phyloP scores from a whole-genome alignment of 805 yeast genomes.

The Hanseniaspora occidentalis region DNA sequence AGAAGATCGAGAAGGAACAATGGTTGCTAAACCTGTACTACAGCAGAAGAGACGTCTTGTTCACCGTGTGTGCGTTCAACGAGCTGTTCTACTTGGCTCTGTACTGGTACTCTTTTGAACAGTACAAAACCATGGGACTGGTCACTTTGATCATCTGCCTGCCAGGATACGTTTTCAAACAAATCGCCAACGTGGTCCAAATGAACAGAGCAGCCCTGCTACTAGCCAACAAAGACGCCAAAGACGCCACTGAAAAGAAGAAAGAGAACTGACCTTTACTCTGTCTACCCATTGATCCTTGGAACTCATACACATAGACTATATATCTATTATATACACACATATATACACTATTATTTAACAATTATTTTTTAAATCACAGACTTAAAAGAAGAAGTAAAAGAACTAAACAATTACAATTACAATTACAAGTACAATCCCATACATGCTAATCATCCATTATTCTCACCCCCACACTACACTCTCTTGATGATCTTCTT shows the following conservation, averaged over 20 bases:
- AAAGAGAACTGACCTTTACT: constrained; percentile 3
- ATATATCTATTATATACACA: too few species aligned
- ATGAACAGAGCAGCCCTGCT: constrained; percentile 71
- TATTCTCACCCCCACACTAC: too few species aligned
- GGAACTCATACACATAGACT: too few species aligned
- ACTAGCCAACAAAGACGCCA: constrained; percentile 62
- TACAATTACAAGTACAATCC: too few species aligned
- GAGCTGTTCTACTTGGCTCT: constrained; percentile 87
- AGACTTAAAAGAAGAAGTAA: too few species aligned
- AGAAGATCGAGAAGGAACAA: constrained; percentile 59
- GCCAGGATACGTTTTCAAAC: constrained; percentile 88
- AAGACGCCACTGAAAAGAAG: constrained; percentile 20
- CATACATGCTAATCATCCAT: too few species aligned
- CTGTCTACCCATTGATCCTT: too few species aligned
- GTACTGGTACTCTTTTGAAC: constrained; percentile 45
- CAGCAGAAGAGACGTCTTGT: constrained; percentile 71
- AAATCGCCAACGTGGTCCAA: constrained; percentile 80
- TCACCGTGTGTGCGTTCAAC: constrained; percentile 83
- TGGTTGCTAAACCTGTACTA: constrained; percentile 76
- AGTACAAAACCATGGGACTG: constrained; percentile 46
- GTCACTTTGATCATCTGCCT: constrained; percentile 44
- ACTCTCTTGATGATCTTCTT: too few species aligned
- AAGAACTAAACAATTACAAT: too few species aligned
- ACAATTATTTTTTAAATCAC: too few species aligned
- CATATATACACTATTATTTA: too few species aligned